Evolutionary conservation across 768 basidiomycete genomes (phyloP), one percentile per base, ranked within the genome.

Genomic region (Lactifluus hygrophoroides): DNA sequence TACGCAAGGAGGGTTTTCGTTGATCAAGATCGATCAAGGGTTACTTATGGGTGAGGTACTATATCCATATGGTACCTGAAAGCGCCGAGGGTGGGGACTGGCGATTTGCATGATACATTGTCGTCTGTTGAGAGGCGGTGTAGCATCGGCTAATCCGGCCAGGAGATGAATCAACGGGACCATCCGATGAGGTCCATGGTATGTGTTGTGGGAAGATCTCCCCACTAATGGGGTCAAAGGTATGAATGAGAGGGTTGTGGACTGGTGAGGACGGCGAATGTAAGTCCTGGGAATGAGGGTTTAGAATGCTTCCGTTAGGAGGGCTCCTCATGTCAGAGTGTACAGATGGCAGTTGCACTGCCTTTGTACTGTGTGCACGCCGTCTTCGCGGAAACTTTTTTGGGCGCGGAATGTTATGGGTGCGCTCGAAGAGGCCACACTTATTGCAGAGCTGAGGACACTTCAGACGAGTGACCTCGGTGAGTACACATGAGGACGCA

Each of bases 351-450:
- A 23, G 47, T 30, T 14, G 47, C 16, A n/a, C 16, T 9, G 13
- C 27, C 16, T 37, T 55, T 16, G 54, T 13, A 23, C 27, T 32
- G 19, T 32, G 54, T 3, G 42, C 50, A 25, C 54, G 42, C 4
- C 42, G 47, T 40, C 58, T 50, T 3, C 58, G 58, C 23, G 47
- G 58, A 25, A 60, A 55, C 11, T 51, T 60, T n/a, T 60, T 49
- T 0, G 87, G 87, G 38, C 88, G 76, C 5, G 86, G 83, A 13
- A 85, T 78, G 13, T 84, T 85, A 68, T 90, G 87, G 0, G 87
- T 90, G 42, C 87, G 80, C 68, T 90, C 87, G 59, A 89, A 90
- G 3, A 90, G 72, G 9, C 87, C 87, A 64, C 87, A 89, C 66
- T 90, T 90, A 75, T 75, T 73, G 65, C 71, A 74, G 25, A 60